These are phyloP conservation scores for Dendrocalamus latiflorus DNA, from an alignment of 202 grass and related monocot species.

Conservation along the genomic window DNA sequence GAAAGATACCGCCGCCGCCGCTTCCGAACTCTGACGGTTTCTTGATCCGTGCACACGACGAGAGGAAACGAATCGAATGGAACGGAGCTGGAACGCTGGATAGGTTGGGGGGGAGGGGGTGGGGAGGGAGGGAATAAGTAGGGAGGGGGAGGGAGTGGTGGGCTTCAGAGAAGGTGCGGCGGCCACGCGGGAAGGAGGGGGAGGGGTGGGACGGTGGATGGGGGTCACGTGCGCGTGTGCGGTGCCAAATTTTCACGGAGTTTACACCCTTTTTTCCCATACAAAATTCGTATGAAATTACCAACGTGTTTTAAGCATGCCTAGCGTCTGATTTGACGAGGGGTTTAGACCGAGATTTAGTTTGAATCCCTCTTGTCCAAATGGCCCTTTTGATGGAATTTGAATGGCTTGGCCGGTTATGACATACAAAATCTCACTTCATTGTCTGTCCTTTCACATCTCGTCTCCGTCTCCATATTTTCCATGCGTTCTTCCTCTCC, in stretches of 20 bases:
- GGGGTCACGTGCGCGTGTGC: slow-evolving; percentile 20
- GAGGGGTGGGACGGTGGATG: background rate
- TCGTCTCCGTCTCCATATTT: slow-evolving; percentile 45
- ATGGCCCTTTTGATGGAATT: no score
- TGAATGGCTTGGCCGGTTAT: no score
- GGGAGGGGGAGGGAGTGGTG: background rate
- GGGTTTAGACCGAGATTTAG: background rate
- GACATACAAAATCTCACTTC: no score
- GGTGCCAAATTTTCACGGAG: background rate
- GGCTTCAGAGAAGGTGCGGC: slow-evolving; percentile 48
- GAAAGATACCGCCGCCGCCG: background rate
- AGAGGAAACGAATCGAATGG: background rate
- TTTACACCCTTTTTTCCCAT: background rate
- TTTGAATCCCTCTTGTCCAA: background rate
- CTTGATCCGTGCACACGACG: background rate
- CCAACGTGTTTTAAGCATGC: background rate
- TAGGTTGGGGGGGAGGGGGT: background rate
- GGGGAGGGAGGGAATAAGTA: slow-evolving; percentile 24
- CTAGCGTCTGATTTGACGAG: background rate
- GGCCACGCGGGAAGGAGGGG: background rate
- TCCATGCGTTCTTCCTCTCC: slow-evolving; percentile 51
- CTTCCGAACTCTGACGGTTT: background rate
- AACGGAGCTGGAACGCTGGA: background rate
- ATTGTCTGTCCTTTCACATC: slow-evolving; percentile 18
- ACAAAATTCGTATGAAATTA: background rate